A percentile compares a stretch with the other conserved stretches of the same genome.
Evolutionary conservation across 345 rosid species (phyloP).

Genomic region (Arabidopsis arenosa): DNA sequence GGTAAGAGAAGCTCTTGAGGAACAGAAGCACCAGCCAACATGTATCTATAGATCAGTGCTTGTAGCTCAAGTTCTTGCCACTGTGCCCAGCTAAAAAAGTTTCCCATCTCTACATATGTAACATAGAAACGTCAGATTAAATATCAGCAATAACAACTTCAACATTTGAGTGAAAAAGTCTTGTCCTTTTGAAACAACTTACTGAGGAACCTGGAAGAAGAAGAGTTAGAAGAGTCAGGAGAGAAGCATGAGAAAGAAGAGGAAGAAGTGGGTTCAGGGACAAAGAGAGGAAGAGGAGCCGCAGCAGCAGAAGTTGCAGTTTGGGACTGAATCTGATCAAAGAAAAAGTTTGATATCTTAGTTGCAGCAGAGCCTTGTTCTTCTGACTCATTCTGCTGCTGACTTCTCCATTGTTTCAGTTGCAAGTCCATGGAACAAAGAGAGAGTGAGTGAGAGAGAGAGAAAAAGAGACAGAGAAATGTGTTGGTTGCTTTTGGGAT

Average conservation of each 20-base stretch:
- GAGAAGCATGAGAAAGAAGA: conserved; percentile 57
- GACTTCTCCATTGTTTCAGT: conserved; percentile 90
- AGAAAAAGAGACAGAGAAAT: conserved; percentile 38
- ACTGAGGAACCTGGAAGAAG: conserved; percentile 57
- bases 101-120: conserved; percentile 62
- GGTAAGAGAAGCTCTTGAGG: conserved; percentile 76
- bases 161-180: conserved; percentile 13
- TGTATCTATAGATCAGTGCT: conserved; percentile 83
- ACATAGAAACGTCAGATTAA: not conserved
- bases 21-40: conserved; percentile 69
- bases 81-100: conserved; percentile 77
- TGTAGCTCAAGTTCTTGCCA: conserved; percentile 95
- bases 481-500: conserved; percentile 50
- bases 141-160: conserved; percentile 4
- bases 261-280: conserved; percentile 53
- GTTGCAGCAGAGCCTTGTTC: conserved; percentile 57
- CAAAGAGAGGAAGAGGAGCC: conserved; percentile 71
- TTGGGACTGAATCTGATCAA: conserved; percentile 55
- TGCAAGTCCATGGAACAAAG: conserved; percentile 75
- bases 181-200: conserved; percentile 37
- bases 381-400: conserved; percentile 63
- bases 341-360: conserved; percentile 72
- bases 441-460: conserved; percentile 44
- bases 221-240: conserved; percentile 42
- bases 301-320: conserved; percentile 55